These are phyloP conservation scores for Solanum habrochaites DNA, from an alignment of 257 asterid genomes.

Conservation along the genomic window DNA sequence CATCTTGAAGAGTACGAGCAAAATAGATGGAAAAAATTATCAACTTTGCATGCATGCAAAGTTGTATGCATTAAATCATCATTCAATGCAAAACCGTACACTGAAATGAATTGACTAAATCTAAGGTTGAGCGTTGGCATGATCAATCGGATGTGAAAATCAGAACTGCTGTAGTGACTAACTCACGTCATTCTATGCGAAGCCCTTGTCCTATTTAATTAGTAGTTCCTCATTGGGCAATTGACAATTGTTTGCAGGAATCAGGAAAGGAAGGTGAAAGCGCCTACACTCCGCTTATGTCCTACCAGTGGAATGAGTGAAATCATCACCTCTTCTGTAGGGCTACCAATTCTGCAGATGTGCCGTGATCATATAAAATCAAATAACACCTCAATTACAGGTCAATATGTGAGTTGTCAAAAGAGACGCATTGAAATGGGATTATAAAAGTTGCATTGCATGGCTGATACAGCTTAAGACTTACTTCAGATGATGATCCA, in stretches of 20 bases:
- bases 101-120: neutral
- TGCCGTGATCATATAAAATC: slow-evolving; percentile 65
- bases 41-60: neutral
- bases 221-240: slow-evolving; percentile 81
- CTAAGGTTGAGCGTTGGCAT: neutral
- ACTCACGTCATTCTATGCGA: slow-evolving; percentile 78
- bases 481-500: slow-evolving; percentile 70
- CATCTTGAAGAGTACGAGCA: neutral
- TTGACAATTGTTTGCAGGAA: slow-evolving; percentile 72
- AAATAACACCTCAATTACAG: slow-evolving; percentile 39
- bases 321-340: slow-evolving; percentile 56
- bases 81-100: neutral
- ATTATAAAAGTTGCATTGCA: neutral
- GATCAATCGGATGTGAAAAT: neutral
- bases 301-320: slow-evolving; percentile 41
- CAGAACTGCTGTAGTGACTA: slow-evolving; percentile 8
- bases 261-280: slow-evolving; percentile 96
- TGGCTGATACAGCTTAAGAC: slow-evolving; percentile 5
- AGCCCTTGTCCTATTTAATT: slow-evolving; percentile 90
- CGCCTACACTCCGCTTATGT: slow-evolving; percentile 90
- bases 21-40: neutral
- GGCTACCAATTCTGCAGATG: slow-evolving; percentile 72
- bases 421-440: no score
- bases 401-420: neutral
- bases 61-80: neutral